Evolutionary conservation across 192 early-diverging fungal species (phyloP), one percentile per base, ranked within the genome.

Genomic region (Mortierella antarctica): DNA sequence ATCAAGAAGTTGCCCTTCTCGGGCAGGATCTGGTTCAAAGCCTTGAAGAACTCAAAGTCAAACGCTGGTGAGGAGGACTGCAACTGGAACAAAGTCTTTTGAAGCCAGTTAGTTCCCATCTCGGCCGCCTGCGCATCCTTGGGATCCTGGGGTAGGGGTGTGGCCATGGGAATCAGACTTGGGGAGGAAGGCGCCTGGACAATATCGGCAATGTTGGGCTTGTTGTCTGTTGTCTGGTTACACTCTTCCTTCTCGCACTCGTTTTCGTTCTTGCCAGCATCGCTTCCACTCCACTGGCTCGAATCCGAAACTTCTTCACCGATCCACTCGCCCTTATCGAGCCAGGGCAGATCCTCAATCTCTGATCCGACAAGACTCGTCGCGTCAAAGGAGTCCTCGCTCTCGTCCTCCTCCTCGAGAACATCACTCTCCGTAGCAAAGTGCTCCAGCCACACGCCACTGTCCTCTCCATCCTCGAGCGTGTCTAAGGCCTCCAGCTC

Each of bases 41-140:
- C 42, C 55, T 68, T 80, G 48, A 80, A 48, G 55, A 80, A 68
- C 49, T 80, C 77, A 46, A 79, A 79, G 12, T 79, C 69, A 17
- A 78, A 68, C 1, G 50, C 62, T 1, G 75, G 68, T 11, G 76
- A 79, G 1, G 76, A 71, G 13, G 81, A 79, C 47, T 85, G 80
- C 21, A 85, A 21, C 44, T 85, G 84, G 10, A 63, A 61, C 58
- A 85, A 65, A 2, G 84, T 82, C 73, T 82, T 85, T 63, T 83
- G 84, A 10, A 85, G 57, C 84, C 84, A 85, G 64, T 82, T 83
- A 17, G 80, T 62, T 1, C 67, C 70, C 59, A 80, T 58, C 56
- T 80, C 77, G 21, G 68, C 60, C 6, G 71, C 62, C 20, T 70
- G 73, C 0, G 68, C 42, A 46, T 85, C 83, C 41, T 80, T 85